These are phyloP conservation scores for Penicillium atrosanguineum DNA, from an alignment of 495 filamentous ascomycete species.

Conservation along the genomic window DNA sequence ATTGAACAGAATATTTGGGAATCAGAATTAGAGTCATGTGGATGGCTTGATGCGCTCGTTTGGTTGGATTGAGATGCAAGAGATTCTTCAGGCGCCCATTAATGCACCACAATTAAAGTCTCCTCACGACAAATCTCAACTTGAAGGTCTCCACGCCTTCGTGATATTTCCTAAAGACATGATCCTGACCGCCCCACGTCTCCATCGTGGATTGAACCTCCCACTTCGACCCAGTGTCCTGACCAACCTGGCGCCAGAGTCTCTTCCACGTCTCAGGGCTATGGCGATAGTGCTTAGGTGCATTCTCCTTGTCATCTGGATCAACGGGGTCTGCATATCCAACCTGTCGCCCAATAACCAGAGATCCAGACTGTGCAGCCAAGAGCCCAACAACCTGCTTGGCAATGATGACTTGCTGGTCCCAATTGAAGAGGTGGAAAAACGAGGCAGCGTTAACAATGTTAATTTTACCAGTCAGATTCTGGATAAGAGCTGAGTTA, in stretches of 20 bases:
- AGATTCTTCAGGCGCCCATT: not conserved
- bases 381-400: constrained; percentile 48
- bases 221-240: constrained; percentile 44
- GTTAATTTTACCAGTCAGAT: constrained; percentile 47
- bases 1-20: constrained; percentile 25
- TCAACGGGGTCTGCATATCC: constrained; percentile 32
- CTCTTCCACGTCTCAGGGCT: constrained; percentile 40
- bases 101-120: constrained; percentile 7
- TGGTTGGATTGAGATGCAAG: not conserved
- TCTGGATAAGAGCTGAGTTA: constrained; percentile 25
- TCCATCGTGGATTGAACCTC: constrained; percentile 33
- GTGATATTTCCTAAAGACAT: constrained; percentile 11
- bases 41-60: constrained; percentile 2
- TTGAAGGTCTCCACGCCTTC: constrained; percentile 16
- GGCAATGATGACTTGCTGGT: constrained; percentile 48
- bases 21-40: constrained; percentile 7
- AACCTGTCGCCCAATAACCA: constrained; percentile 49
- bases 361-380: constrained; percentile 35
- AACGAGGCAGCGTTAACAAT: constrained; percentile 55
- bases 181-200: constrained; percentile 14
- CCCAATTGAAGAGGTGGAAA: constrained; percentile 59
- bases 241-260: constrained; percentile 52
- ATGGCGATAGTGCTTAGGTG: constrained; percentile 38
- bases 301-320: constrained; percentile 20
- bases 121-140: constrained; percentile 18